Evolutionary conservation across 192 early-diverging fungal species (phyloP).

Genomic region (Piromyces sp.): DNA sequence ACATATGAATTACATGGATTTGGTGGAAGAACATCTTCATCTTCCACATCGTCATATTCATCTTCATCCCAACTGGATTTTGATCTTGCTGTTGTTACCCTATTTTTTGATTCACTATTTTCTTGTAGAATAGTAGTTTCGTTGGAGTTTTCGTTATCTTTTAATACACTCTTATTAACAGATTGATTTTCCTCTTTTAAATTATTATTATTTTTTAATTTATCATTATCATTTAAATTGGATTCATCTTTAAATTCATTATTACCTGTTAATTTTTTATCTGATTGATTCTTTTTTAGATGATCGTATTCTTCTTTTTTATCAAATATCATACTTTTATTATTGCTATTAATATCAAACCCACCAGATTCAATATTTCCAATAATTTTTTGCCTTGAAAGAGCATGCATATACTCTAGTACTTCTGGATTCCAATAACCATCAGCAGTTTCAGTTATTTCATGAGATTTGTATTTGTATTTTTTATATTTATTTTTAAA

Average conservation of each 20-base stretch:
- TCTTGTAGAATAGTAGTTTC: no score
- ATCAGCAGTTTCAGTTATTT: neutral
- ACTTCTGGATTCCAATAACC: neutral
- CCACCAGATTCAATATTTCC: neutral
- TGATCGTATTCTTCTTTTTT: neutral
- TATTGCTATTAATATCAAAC: neutral
- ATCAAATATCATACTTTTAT: no score
- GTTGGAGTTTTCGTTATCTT: no score
- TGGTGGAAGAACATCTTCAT: neutral
- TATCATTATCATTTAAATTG: no score
- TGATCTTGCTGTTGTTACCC: neutral
- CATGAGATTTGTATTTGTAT: neutral
- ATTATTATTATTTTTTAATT: no score
- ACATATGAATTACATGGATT: neutral
- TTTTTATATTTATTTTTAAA: neutral
- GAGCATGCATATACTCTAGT: neutral
- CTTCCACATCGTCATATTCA: neutral
- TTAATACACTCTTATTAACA: no score
- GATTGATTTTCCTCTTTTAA: neutral
- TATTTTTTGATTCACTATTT: neutral
- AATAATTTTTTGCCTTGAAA: neutral
- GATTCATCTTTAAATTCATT: no score
- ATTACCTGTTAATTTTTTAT: no score
- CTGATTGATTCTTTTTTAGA: neutral
- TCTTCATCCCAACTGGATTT: neutral